phyloP scores from a whole-genome alignment of 139 green algal species.

The Chlorella sp. region DNA sequence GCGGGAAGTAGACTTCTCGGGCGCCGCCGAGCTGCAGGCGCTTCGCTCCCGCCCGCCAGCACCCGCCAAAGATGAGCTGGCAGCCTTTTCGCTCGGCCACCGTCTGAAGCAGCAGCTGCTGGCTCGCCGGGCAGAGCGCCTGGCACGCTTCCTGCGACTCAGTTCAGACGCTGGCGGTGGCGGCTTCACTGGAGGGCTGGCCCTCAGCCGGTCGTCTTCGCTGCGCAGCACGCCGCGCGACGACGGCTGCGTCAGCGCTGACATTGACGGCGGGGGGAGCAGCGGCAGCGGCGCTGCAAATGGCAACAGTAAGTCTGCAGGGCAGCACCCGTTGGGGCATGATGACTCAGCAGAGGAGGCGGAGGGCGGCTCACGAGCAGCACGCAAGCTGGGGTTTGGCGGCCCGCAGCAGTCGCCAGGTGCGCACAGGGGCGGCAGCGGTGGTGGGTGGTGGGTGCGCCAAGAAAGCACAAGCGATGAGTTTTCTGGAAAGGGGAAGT shows the following conservation, averaged over 20 bases:
- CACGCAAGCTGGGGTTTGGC: not conserved
- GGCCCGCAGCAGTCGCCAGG: not conserved
- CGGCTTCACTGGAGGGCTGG: not conserved
- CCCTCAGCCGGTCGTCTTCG: not conserved
- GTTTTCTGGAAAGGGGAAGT: not conserved
- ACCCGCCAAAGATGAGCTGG: conserved; percentile 2
- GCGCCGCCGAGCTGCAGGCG: not conserved
- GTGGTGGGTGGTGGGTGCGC: no score
- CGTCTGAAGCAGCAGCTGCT: conserved; percentile 31
- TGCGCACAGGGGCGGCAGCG: not conserved
- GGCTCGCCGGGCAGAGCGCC: not conserved
- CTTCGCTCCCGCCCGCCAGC: not conserved
- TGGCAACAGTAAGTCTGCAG: not conserved
- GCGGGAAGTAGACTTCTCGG: not conserved
- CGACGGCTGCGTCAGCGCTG: not conserved
- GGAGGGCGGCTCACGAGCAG: not conserved
- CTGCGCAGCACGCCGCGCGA: not conserved
- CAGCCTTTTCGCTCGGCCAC: not conserved
- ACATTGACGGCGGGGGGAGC: not conserved
- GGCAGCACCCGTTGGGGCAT: not conserved
- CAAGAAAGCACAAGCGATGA: no score
- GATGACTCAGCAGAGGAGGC: conserved; percentile 3
- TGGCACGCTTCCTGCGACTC: conserved; percentile 18
- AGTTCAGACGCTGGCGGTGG: not conserved
- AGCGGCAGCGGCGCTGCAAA: not conserved